These are phyloP conservation scores for Malus hybrid DNA, from an alignment of 331 rosid species.

Conservation along the genomic window DNA sequence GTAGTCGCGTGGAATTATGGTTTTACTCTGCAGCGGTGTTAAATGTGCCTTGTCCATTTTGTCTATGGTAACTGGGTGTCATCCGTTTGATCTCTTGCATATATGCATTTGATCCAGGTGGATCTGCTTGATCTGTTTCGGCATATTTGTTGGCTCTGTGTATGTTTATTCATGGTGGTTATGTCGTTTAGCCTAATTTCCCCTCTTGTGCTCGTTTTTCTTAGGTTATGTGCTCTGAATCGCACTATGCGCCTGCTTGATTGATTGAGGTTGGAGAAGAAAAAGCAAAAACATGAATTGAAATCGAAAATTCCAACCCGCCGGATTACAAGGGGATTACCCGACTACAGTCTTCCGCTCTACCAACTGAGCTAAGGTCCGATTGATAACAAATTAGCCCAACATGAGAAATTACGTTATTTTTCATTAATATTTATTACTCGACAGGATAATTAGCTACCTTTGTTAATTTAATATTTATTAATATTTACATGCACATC, in stretches of 20 bases:
- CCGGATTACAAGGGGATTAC: neutral
- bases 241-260: neutral
- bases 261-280: neutral
- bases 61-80: neutral
- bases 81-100: neutral
- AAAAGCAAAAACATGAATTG: neutral
- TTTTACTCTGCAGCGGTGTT: neutral
- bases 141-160: neutral
- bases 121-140: neutral
- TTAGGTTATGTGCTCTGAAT: neutral
- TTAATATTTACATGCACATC: too few relatives aligned
- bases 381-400: neutral
- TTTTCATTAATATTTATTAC: too few relatives aligned
- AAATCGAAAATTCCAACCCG: conserved; percentile 27
- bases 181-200: neutral
- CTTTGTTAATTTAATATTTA: too few relatives aligned
- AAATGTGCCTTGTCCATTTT: neutral
- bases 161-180: neutral
- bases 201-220: neutral
- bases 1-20: too few relatives aligned
- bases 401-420: too few relatives aligned
- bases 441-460: too few relatives aligned
- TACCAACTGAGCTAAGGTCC: conserved; percentile 22
- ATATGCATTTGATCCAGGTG: neutral
- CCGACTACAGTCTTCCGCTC: conserved; percentile 24